phyloP scores from a whole-genome alignment of 73 alveolate genomes.

The Paramecium primaurelia region DNA sequence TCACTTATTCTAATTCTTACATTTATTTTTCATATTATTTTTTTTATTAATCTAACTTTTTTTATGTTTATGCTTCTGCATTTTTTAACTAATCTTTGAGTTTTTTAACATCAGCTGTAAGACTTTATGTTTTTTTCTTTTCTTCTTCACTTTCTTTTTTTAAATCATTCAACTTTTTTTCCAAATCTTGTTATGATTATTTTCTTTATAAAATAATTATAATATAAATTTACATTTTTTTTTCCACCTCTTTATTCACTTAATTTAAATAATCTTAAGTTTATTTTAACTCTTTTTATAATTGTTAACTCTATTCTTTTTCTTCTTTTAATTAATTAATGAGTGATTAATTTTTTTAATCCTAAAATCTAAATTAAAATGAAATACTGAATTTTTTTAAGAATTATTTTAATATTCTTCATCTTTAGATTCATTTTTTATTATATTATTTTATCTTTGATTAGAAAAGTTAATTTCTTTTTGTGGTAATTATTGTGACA shows the following conservation, averaged over 20 bases:
- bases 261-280: not conserved
- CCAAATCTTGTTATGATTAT: not conserved
- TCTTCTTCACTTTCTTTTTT: not conserved
- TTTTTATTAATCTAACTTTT: slow-evolving; percentile 24
- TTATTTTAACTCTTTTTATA: not conserved
- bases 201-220: not conserved
- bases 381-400: slow-evolving; percentile 1
- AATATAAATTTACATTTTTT: not conserved
- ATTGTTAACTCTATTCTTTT: not conserved
- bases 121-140: not conserved
- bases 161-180: not conserved
- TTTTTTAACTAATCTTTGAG: not conserved
- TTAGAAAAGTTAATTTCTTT: slow-evolving; percentile 6
- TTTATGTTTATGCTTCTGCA: not conserved
- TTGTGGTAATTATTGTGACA: not conserved
- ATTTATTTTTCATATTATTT: slow-evolving; percentile 12
- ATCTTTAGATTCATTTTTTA: not conserved
- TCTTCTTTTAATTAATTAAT: not conserved
- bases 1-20: not conserved
- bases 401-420: not conserved
- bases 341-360: slow-evolving; percentile 1
- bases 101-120: not conserved
- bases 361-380: not conserved
- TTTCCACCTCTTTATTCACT: not conserved
- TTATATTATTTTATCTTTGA: not conserved